phyloP scores from a whole-genome alignment of 1,284 basidiomycete genomes.

The Psilocybe mexicana region DNA sequence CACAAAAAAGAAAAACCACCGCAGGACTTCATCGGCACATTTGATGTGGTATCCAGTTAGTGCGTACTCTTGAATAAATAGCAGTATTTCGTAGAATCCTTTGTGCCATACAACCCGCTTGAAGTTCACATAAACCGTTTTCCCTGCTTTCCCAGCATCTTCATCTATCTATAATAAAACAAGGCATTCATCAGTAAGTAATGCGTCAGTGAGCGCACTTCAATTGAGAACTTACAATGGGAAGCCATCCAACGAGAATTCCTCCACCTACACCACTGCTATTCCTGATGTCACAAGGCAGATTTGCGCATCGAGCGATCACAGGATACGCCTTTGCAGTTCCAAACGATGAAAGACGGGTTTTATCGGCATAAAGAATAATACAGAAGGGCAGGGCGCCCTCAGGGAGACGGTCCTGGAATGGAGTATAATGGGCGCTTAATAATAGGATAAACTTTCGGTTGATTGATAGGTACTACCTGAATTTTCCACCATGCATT shows the following conservation, averaged over 20 bases:
- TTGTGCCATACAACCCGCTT: conserved; percentile 35
- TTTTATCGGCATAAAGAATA: conserved; percentile 44
- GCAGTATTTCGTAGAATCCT: conserved; percentile 25
- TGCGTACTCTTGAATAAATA: conserved; percentile 20
- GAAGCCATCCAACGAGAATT: conserved; percentile 42
- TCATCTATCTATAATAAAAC: too few species aligned
- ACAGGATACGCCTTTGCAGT: conserved; percentile 43
- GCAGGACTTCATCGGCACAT: conserved; percentile 25
- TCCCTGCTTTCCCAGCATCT: conserved; percentile 17
- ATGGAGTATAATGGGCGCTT: too few species aligned
- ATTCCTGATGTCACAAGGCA: conserved; percentile 38
- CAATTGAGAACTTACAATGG: conserved; percentile 32
- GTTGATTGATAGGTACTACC: conserved; percentile 4
- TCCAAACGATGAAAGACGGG: conserved; percentile 41
- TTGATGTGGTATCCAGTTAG: conserved; percentile 19
- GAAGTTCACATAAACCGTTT: conserved; percentile 26
- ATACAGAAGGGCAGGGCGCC: conserved; percentile 22
- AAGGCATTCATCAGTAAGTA: too few species aligned
- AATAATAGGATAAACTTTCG: not conserved
- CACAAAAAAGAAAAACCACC: conserved; percentile 28
- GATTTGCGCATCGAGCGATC: conserved; percentile 35
- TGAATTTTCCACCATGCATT: conserved; percentile 24
- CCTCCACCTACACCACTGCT: conserved; percentile 36
- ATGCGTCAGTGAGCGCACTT: too few species aligned
- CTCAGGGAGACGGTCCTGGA: not conserved